Evolutionary conservation across 23 red algal genomes (phyloP), one percentile per base, ranked within the genome.

Genomic region (Pyropia yezoensis): DNA sequence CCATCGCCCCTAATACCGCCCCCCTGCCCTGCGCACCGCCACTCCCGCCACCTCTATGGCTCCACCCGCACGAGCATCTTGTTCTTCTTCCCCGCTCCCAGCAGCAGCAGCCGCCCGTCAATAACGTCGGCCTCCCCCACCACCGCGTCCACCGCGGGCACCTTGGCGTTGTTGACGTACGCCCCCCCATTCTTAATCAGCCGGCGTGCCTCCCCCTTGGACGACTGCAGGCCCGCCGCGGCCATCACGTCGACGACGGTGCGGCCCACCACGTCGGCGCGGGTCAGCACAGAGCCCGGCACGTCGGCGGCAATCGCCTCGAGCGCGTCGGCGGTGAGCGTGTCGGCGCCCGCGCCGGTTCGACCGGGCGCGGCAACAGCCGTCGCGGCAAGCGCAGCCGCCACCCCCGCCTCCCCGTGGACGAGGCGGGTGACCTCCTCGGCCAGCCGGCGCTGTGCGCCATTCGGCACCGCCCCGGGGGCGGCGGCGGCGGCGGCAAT

Each of bases 221-320:
- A 85, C 52, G 85, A 90, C 57, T 89, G 85, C 52, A 96, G 66
- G 21, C 84, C 91, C 9, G 72, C 67, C 18, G 54, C 72, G 21
- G 89, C 91, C 80, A 96, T 78, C 30, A 96, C 27, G 58, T 96
- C 91, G 0, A 96, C 79, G 8, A 96, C 53, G 18, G 52, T 56
- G 7, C 27, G 21, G 18, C 81, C 83, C 16, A 96, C 63, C 51
- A 96, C 34, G 15, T 83, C 60, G 25, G 32, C 73, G 15, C 53
- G 62, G 22, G n/a, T 33, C 17, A 89, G 60, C 50, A 52, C 66
- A 0, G 57, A 73, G 27, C 65, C 65, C 0, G 83, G 91, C 73
- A 96, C 84, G 33, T 89, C 84, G 15, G 55, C 53, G 6, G 78
- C 57, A 51, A 89, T 75, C 14, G 68, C 67, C 64, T 89, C 79